phyloP scores from a whole-genome alignment of 805 yeast genomes.

The Candida insectorum region DNA sequence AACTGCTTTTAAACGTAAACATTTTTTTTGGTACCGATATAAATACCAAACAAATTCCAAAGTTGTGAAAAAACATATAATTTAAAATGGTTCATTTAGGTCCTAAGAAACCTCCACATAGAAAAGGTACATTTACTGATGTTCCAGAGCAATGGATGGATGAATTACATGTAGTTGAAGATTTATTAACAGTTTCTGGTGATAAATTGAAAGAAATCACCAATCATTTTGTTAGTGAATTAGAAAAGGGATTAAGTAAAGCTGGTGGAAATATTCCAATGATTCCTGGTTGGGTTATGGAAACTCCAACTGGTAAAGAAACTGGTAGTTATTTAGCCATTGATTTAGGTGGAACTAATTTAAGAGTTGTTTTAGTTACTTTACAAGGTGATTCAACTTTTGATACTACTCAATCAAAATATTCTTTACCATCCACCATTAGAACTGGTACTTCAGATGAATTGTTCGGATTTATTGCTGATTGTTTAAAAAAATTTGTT shows the following conservation, averaged over 20 bases:
- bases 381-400: constrained; percentile 81
- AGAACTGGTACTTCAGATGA: constrained; percentile 77
- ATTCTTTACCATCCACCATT: constrained; percentile 69
- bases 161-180: constrained; percentile 57
- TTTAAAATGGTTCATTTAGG: constrained; percentile 74
- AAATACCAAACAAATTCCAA: constrained; percentile 1
- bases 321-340: constrained; percentile 87
- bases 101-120: constrained; percentile 77
- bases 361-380: constrained; percentile 85
- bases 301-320: constrained; percentile 89
- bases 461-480: constrained; percentile 84
- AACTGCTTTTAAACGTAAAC: constrained; percentile 1
- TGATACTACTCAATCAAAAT: constrained; percentile 84
- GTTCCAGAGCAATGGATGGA: constrained; percentile 61
- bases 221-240: constrained; percentile 72
- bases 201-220: constrained; percentile 63
- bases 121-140: constrained; percentile 61
- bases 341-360: constrained; percentile 96
- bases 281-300: constrained; percentile 97
- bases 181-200: constrained; percentile 57
- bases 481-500: constrained; percentile 68
- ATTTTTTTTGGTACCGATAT: too few relatives aligned
- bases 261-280: constrained; percentile 88
- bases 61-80: not conserved
- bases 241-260: constrained; percentile 74